Evolutionary conservation across 2,329 filamentous ascomycete species (phyloP).

Genomic region (Pestalotiopsis sp.): DNA sequence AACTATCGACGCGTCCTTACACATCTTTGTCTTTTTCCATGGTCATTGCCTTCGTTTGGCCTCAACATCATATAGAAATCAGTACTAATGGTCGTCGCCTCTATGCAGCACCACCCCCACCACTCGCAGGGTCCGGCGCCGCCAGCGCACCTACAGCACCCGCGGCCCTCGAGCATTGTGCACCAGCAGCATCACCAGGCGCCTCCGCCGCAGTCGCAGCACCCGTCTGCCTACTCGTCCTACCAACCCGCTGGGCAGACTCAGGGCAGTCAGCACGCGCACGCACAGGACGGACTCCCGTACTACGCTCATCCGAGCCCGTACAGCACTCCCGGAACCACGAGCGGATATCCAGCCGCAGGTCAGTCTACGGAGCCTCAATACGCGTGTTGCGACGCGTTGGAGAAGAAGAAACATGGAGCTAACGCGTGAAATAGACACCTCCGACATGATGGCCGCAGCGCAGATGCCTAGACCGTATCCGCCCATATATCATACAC

Average conservation of each 20-base stretch:
- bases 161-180: slow-evolving; percentile 72
- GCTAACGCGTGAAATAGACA: slow-evolving; percentile 44
- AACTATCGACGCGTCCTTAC: slow-evolving; percentile 51
- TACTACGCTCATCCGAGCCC: slow-evolving; percentile 81
- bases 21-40: slow-evolving; percentile 39
- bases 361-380: slow-evolving; percentile 58
- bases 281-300: slow-evolving; percentile 64
- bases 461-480: slow-evolving; percentile 75
- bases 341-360: slow-evolving; percentile 84
- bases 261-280: slow-evolving; percentile 54
- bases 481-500: slow-evolving; percentile 92
- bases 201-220: slow-evolving; percentile 61
- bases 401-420: slow-evolving; percentile 13
- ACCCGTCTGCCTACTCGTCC: slow-evolving; percentile 69
- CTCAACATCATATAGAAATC: slow-evolving; percentile 28
- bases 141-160: slow-evolving; percentile 69
- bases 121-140: slow-evolving; percentile 72
- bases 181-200: slow-evolving; percentile 75
- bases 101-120: slow-evolving; percentile 77
- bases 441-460: slow-evolving; percentile 69
- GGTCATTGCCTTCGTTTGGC: slow-evolving; percentile 35
- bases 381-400: slow-evolving; percentile 10
- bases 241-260: slow-evolving; percentile 71
- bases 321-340: slow-evolving; percentile 81
- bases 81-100: slow-evolving; percentile 62